Conservation (phyloP, 2,329 filamentous ascomycete genomes). For the Ophiostoma triangulosporum region DNA sequence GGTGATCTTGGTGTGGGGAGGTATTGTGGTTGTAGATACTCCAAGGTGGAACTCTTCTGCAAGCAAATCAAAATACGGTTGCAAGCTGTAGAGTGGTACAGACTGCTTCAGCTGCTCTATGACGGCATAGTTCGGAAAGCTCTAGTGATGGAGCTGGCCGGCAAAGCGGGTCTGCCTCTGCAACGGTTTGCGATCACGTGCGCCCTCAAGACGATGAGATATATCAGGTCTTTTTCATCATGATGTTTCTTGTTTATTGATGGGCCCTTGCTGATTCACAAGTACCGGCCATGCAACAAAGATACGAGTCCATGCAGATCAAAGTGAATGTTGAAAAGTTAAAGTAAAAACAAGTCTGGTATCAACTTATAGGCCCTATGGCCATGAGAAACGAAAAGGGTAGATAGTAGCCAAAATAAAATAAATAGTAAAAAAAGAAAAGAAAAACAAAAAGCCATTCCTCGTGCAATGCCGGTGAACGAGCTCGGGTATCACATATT, state of each 20-base stretch:
- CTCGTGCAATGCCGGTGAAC: constrained; percentile 12
- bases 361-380: constrained; percentile 5
- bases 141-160: not conserved
- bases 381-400: not conserved
- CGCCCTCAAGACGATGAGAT: too few species aligned
- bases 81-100: too few species aligned
- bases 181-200: not conserved
- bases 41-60: too few species aligned
- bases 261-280: too few species aligned
- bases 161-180: not conserved
- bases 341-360: not conserved
- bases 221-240: too few species aligned
- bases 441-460: constrained; percentile 10
- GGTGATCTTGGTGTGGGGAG: too few species aligned
- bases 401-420: constrained; percentile 3
- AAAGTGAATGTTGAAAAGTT: not conserved
- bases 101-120: not conserved
- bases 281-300: too few species aligned
- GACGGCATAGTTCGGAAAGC: constrained; percentile 9
- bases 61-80: too few species aligned
- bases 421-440: constrained; percentile 2
- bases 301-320: not conserved
- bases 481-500: constrained; percentile 14
- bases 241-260: too few species aligned
- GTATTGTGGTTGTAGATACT: too few species aligned